Evolutionary conservation across 2,329 filamentous ascomycete genomes (phyloP), one percentile per base, ranked within the genome.

Genomic region (Arthroderma sp.): DNA sequence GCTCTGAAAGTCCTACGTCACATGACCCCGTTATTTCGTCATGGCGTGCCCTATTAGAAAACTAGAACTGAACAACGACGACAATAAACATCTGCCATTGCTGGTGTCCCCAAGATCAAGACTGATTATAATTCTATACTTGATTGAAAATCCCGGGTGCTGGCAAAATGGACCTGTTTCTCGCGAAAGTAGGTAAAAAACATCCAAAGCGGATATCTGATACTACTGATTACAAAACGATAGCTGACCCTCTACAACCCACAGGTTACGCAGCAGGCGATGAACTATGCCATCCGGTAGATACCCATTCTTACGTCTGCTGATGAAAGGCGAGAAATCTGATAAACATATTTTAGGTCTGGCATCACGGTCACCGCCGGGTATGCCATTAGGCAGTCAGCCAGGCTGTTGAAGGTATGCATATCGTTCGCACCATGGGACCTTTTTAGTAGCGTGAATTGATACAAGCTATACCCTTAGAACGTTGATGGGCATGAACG

Each of bases 231-330:
- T 8, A 9, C 32, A 10, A 15, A 10, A 11, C 3, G n/a, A 43
- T 34, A 36, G 22, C 36, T 10, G 28, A 5, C 22, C 15, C 5
- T 37, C 5, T 22, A 3, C 15, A 27, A 37, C 36, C 44, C 42
- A 43, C 50, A 80, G 76, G 66, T 80, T 53, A 83, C 80, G 47
- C 74, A 81, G 54, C 86, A 93, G 67, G 85, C 86, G 41, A 82
- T 93, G 74, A 94, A 86, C 67, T 93, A 91, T 75, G 87, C 87
- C 60, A 88, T 95, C 56, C 74, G 84, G 64, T 66, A 59, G 22
- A 36, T 31, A 45, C 47, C 8, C 22, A 6, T 27, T 9, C 27
- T 34, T 29, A 7, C 6, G 31, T 30, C 36, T 42, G 38, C 38
- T 48, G 8, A 38, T 37, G 45, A 4, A 42, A 10, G n/a, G 42